Conservation (phyloP, 345 rosid species). For the Melaleuca quinquenervia region DNA sequence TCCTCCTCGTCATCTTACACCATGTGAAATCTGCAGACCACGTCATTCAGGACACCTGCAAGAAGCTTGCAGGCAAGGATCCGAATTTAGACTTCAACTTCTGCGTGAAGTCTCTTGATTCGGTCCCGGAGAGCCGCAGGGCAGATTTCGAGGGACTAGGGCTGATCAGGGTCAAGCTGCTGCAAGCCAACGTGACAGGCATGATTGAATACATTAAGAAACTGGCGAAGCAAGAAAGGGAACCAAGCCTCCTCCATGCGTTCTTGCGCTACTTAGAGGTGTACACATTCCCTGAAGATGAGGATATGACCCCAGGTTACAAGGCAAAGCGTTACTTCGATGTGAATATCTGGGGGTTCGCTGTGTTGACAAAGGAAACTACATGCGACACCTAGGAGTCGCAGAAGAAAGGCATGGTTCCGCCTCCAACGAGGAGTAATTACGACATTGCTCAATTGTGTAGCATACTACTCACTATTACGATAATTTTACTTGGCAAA, state of each 20-base stretch:
- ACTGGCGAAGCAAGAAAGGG: too few species aligned
- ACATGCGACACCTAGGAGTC: neutral
- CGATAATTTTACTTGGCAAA: rapidly evolving
- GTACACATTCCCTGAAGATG: neutral
- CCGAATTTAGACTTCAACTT: too few species aligned
- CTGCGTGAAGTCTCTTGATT: too few species aligned
- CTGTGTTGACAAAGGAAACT: neutral
- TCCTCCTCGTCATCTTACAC: too few species aligned
- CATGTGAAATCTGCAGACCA: too few species aligned
- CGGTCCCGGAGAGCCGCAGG: too few species aligned
- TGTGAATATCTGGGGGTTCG: neutral
- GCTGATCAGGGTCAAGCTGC: too few species aligned
- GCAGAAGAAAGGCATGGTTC: neutral
- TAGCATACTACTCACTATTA: neutral
- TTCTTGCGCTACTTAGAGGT: neutral
- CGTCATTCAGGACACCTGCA: too few species aligned
- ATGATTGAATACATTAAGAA: too few species aligned
- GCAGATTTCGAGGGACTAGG: too few species aligned
- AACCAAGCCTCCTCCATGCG: neutral
- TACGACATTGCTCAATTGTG: neutral
- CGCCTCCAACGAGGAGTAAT: neutral
- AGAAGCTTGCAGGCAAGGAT: too few species aligned
- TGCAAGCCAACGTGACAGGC: too few species aligned
- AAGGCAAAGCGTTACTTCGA: neutral
- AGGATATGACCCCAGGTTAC: neutral